These are phyloP conservation scores for Sequoiadendron giganteum DNA, from an alignment of 75 land plant genomes.

Conservation along the genomic window DNA sequence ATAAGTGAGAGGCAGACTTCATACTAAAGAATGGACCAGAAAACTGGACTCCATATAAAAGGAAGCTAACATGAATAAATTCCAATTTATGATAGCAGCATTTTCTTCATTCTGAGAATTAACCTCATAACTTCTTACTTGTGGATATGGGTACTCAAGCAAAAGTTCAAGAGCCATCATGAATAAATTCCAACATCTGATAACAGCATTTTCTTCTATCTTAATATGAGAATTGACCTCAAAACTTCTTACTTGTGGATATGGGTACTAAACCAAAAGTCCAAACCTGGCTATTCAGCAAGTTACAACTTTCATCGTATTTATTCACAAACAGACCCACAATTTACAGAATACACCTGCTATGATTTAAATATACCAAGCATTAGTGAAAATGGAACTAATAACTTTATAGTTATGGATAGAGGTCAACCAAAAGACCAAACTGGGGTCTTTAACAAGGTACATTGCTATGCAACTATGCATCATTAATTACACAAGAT, in stretches of 20 bases:
- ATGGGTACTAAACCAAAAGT: not conserved
- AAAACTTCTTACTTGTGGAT: not conserved
- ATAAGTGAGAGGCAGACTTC: too few species aligned
- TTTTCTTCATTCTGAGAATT: not conserved
- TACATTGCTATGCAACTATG: not conserved
- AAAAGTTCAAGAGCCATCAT: too few species aligned
- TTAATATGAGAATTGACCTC: not conserved
- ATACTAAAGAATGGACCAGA: too few species aligned
- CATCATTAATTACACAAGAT: not conserved
- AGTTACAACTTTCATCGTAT: not conserved
- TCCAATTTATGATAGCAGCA: not conserved
- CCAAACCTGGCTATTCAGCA: not conserved
- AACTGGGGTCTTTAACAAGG: not conserved
- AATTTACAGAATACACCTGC: not conserved
- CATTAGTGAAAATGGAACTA: not conserved
- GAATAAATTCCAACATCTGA: not conserved
- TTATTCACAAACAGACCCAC: not conserved
- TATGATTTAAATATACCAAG: not conserved
- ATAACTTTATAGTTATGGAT: not conserved
- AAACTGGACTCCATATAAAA: not conserved
- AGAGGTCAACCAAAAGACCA: not conserved
- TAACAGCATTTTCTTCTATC: not conserved
- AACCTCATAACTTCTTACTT: not conserved
- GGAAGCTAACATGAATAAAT: constrained; percentile 2
- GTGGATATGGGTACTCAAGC: too few species aligned